These are phyloP conservation scores for Torrubiellomyces zombiae DNA, from an alignment of 2,329 filamentous ascomycete species.

Conservation along the genomic window DNA sequence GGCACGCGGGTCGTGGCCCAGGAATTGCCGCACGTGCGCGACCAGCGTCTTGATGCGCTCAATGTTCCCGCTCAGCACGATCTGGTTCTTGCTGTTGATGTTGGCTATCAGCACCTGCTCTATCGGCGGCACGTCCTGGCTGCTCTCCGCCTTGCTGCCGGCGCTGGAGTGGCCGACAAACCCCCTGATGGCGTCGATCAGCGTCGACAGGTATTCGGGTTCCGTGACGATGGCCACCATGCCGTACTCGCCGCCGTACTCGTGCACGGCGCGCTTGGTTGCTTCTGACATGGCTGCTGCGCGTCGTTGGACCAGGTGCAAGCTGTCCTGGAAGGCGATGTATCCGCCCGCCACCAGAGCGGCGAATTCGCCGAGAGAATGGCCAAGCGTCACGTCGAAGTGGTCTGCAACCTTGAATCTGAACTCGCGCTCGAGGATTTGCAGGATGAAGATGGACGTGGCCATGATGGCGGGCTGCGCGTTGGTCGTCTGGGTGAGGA, in stretches of 20 bases:
- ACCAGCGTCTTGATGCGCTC: constrained; percentile 67
- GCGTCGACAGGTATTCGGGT: constrained; percentile 50
- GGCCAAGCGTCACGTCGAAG: constrained; percentile 72
- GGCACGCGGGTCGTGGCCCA: constrained; percentile 78
- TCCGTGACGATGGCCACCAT: constrained; percentile 92
- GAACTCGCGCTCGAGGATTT: constrained; percentile 74
- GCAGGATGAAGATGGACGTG: constrained; percentile 75
- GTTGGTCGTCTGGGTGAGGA: constrained; percentile 67
- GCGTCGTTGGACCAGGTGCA: constrained; percentile 59
- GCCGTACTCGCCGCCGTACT: constrained; percentile 68
- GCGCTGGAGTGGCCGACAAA: constrained; percentile 56
- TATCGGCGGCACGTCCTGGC: constrained; percentile 54
- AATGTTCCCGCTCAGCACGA: constrained; percentile 79
- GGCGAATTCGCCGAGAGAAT: constrained; percentile 86
- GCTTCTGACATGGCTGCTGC: constrained; percentile 74
- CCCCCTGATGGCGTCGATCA: constrained; percentile 60
- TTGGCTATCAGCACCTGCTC: constrained; percentile 85
- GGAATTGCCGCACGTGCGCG: constrained; percentile 73
- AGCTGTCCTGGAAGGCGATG: constrained; percentile 58
- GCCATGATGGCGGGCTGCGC: constrained; percentile 95
- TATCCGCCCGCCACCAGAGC: constrained; percentile 76
- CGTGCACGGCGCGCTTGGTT: constrained; percentile 45
- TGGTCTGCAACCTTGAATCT: constrained; percentile 53
- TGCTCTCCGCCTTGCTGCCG: constrained; percentile 52
- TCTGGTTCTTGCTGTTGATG: constrained; percentile 91